A percentile compares a stretch with the other conserved stretches of the same genome.
Evolutionary conservation across 169 alveolate genomes (phyloP).

Genomic region (Plasmodium gallinaceum): DNA sequence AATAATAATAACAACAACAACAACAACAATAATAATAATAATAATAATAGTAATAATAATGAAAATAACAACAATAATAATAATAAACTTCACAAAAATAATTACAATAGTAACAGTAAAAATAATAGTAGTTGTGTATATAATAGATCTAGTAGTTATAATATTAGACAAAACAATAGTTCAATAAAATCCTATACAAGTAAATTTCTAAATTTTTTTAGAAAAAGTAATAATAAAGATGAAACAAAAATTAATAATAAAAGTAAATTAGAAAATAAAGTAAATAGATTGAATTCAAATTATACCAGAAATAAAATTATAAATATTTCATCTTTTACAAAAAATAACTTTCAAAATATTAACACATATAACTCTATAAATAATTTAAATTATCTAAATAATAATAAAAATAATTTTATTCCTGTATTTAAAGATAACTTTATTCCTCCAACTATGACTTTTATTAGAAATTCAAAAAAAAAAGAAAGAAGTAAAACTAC

Average conservation of each 20-base stretch:
- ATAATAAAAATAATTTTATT: no score
- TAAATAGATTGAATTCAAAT: neutral
- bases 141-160: neutral
- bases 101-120: no score
- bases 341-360: no score
- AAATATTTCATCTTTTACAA: no score
- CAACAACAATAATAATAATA: neutral
- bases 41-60: neutral
- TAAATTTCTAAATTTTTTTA: constrained; percentile 13
- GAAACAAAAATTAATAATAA: neutral
- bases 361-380: no score
- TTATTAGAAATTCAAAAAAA: neutral
- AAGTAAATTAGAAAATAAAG: neutral
- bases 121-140: neutral
- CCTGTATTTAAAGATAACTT: neutral
- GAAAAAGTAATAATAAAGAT: neutral
- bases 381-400: no score
- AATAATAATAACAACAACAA: no score
- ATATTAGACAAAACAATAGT: neutral
- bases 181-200: constrained; percentile 7
- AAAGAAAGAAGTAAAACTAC: neutral
- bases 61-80: neutral
- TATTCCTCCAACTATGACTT: neutral
- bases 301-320: no score
- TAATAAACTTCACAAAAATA: neutral